phyloP scores from a whole-genome alignment of 257 asterid species.

The Penstemon newberryi region DNA sequence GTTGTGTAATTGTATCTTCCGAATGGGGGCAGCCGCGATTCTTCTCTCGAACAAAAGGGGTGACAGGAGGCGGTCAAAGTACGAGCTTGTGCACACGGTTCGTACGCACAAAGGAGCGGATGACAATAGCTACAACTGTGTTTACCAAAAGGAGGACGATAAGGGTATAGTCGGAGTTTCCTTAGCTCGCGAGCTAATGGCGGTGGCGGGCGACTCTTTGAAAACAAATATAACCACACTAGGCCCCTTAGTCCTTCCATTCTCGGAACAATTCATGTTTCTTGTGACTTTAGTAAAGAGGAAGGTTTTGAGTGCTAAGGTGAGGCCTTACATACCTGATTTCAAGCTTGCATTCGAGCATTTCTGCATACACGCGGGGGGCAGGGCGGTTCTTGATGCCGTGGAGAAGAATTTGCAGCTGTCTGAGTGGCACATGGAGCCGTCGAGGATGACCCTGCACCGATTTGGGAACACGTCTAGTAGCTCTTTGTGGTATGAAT shows the following conservation, averaged over 20 bases:
- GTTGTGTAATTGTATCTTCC: conserved; percentile 57
- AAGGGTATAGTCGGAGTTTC: conserved; percentile 48
- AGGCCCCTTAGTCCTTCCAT: conserved; percentile 54
- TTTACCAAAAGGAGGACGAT: conserved; percentile 55
- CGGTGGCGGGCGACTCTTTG: conserved; percentile 50
- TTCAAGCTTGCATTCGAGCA: conserved; percentile 67
- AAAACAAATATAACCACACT: conserved; percentile 56
- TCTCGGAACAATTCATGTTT: conserved; percentile 53
- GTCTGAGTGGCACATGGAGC: conserved; percentile 65
- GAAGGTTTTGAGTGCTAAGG: conserved; percentile 35
- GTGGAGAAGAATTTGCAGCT: conserved; percentile 52
- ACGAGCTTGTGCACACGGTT: conserved; percentile 49
- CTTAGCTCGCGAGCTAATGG: conserved; percentile 52
- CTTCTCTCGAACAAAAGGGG: conserved; percentile 43
- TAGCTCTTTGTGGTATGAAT: conserved; percentile 59
- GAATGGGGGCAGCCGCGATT: conserved; percentile 62
- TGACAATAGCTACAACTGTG: conserved; percentile 53
- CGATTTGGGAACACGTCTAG: conserved; percentile 63
- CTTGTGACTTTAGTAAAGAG: conserved; percentile 39
- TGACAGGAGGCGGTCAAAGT: conserved; percentile 48
- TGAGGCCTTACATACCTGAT: conserved; percentile 62
- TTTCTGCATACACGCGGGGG: conserved; percentile 60
- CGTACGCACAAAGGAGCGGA: conserved; percentile 64
- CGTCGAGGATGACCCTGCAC: conserved; percentile 61
- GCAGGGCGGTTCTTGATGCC: conserved; percentile 58